Base-by-base conservation (phyloP, 495 filamentous ascomycete genomes). In the Penicillium pancosmium region DNA sequence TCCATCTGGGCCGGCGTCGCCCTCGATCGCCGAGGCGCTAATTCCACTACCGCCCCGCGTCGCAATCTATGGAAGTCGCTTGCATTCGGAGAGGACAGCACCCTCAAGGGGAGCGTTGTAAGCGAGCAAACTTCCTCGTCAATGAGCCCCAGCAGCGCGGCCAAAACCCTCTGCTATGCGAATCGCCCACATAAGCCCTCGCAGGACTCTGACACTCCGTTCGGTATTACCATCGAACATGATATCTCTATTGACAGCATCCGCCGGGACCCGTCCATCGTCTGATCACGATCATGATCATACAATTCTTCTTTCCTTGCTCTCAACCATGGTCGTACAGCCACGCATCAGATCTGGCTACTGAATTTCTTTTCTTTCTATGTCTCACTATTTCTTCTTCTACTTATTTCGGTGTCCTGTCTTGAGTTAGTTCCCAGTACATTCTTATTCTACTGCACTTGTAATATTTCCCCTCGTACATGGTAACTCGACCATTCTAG, bases 1-100 rank as follows among this genome's bases (percentile, higher is more conserved):
- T 87, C 87, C 5, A 84, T 96, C 63, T 95, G 84, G 92, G 92
- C 84, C 58, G 78, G 77, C 54, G 79, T 71, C 43, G 75, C 62
- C 54, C 77, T 81, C 36, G 64, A 68, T 25, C 43, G 64, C 12
- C 40, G 63, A n/a, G 56, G 44, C n/a, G 16, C 21, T 9, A 38
- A 52, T 19, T 59, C 60, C 33, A 55, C 41, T 16, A 31, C 47
- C 56, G 34, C 19, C 13, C 50, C 19, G 11, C 63, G 62, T 16
- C 68, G 66, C 46, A 74, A 71, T 46, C 58, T 76, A 7, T 76
- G 71, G 71, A 63, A 50, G 13, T 38, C 35, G 4, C 65, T 70
- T n/a, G 63, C 51, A 11, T 61, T 65, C 11, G 57, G 60, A 12
- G 52, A 54, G 5, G 61, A 71, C 18, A 50, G 54, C 8, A 61